These are phyloP conservation scores for Aspergillus haitiensis DNA, from an alignment of 495 filamentous ascomycete genomes.

Conservation along the genomic window DNA sequence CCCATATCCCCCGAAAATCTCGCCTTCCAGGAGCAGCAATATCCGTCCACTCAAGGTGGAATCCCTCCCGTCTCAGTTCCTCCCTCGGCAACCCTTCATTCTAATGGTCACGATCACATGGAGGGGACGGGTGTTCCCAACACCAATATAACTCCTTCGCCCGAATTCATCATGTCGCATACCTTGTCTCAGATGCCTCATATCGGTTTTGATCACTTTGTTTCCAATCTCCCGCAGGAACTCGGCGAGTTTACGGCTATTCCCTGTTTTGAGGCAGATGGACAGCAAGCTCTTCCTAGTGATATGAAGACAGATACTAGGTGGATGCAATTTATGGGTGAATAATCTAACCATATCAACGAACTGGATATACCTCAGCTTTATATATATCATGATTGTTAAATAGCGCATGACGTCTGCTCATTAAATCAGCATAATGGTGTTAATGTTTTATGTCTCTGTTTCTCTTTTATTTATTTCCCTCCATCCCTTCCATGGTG, in stretches of 20 bases:
- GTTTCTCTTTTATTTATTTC: neutral
- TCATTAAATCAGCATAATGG: constrained; percentile 11
- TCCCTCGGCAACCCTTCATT: constrained; percentile 18
- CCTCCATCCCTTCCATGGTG: neutral
- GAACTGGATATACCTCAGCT: neutral
- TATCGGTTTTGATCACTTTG: constrained; percentile 48
- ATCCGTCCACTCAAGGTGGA: constrained; percentile 22
- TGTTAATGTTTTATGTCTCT: constrained; percentile 7
- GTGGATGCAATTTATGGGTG: constrained; percentile 46
- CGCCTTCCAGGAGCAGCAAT: constrained; percentile 25
- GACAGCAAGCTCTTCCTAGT: constrained; percentile 27
- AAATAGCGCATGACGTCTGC: neutral
- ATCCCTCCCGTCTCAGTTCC: constrained; percentile 27
- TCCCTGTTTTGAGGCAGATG: constrained; percentile 47
- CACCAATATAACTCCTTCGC: constrained; percentile 27
- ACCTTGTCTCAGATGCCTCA: constrained; percentile 39
- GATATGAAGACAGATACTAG: constrained; percentile 38
- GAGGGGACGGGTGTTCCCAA: constrained; percentile 28
- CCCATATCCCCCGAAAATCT: constrained; percentile 41
- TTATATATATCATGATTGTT: constrained; percentile 1
- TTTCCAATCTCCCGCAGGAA: constrained; percentile 50
- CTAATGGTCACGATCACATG: constrained; percentile 20
- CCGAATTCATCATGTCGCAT: constrained; percentile 37
- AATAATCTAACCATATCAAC: constrained; percentile 16
- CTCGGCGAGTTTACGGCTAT: constrained; percentile 50